Conservation (phyloP, 768 basidiomycete genomes). For the Tulasnella calospora region DNA sequence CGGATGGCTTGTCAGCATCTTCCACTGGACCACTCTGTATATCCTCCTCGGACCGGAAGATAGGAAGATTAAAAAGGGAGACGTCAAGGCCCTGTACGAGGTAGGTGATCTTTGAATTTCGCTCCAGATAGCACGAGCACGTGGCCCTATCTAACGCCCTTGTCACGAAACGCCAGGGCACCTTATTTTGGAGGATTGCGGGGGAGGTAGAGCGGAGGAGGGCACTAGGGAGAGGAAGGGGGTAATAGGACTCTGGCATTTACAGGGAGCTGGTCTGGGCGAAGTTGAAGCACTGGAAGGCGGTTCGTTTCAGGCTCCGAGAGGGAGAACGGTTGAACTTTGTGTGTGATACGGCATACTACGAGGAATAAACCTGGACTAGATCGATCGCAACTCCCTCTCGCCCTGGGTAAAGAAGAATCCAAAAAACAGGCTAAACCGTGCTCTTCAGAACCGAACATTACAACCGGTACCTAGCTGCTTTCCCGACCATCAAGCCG, state of each 20-base stretch:
- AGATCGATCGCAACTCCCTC: too few relatives aligned
- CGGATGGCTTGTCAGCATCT: not conserved
- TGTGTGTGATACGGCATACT: too few relatives aligned
- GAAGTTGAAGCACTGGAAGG: not conserved
- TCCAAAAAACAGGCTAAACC: too few relatives aligned
- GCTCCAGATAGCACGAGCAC: not conserved
- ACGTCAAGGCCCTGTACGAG: not conserved
- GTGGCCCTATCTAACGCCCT: not conserved
- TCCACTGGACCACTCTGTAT: slow-evolving; percentile 10
- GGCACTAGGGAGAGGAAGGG: not conserved
- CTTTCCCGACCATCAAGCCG: too few relatives aligned
- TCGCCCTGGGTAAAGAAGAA: too few relatives aligned
- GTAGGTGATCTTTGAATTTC: not conserved
- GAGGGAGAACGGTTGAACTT: too few relatives aligned
- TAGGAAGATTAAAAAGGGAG: slow-evolving; percentile 5
- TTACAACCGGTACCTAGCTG: too few relatives aligned
- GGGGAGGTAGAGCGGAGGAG: not conserved
- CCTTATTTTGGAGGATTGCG: not conserved
- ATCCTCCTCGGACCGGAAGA: slow-evolving; percentile 14
- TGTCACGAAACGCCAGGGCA: not conserved
- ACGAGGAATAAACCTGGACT: too few relatives aligned
- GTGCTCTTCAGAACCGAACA: too few relatives aligned
- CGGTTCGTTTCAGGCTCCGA: too few relatives aligned
- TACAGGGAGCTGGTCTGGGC: not conserved
- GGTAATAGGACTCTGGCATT: not conserved